These are phyloP conservation scores for Pavlovales sp. DNA, from an alignment of 208 protist genomes.

Conservation along the genomic window DNA sequence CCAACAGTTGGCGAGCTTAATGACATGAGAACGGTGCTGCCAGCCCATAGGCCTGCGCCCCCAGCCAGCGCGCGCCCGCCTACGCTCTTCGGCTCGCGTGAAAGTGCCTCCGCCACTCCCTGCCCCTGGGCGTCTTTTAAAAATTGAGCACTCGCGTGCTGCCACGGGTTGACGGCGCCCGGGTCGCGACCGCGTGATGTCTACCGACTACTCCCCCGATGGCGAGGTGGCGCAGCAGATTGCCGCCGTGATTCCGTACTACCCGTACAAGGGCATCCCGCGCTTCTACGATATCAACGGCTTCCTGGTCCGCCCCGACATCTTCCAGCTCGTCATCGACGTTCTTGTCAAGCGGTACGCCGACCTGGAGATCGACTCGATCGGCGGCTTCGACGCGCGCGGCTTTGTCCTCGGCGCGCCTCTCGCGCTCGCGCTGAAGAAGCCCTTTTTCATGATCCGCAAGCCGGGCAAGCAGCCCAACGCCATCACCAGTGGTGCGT, in stretches of 20 bases:
- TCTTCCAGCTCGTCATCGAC: slow-evolving; percentile 22
- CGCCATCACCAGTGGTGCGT: not conserved
- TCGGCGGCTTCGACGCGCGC: slow-evolving; percentile 30
- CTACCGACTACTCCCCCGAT: not conserved
- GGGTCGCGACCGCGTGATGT: too few relatives aligned
- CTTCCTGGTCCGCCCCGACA: slow-evolving; percentile 4
- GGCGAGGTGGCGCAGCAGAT: not conserved
- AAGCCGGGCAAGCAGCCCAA: slow-evolving; percentile 28
- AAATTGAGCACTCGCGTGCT: too few relatives aligned
- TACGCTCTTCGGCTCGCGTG: too few relatives aligned
- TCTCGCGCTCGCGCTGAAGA: slow-evolving; percentile 21
- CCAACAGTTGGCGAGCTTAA: too few relatives aligned
- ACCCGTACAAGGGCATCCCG: slow-evolving; percentile 13
- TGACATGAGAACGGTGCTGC: too few relatives aligned
- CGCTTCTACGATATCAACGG: slow-evolving; percentile 34
- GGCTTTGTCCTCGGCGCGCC: slow-evolving; percentile 19
- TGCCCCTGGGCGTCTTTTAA: too few relatives aligned
- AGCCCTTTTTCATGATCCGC: slow-evolving; percentile 8
- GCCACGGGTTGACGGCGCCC: too few relatives aligned
- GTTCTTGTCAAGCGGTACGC: slow-evolving; percentile 11
- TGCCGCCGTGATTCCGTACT: slow-evolving; percentile 24
- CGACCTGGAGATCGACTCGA: slow-evolving; percentile 1
- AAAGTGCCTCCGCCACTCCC: too few relatives aligned
- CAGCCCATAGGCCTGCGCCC: too few relatives aligned
- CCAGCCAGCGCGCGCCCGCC: too few relatives aligned